A percentile compares a stretch with the other conserved stretches of the same genome.
Conservation (phyloP, 2,329 filamentous ascomycete genomes). For the Rhynchosporium agropyri region DNA sequence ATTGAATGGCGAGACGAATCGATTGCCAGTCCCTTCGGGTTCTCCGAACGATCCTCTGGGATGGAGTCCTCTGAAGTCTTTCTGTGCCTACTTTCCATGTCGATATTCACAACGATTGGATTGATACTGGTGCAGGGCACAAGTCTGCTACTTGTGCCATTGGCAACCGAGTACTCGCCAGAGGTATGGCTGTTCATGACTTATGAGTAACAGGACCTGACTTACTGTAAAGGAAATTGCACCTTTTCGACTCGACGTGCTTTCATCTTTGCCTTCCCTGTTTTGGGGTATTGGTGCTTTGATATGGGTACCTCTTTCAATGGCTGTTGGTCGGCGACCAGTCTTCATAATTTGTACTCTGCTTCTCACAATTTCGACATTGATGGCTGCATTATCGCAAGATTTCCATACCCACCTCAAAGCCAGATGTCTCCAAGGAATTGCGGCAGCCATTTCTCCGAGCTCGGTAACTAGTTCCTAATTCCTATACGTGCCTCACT, state of each 20-base stretch:
- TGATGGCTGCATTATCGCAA: constrained; percentile 38
- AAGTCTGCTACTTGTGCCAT: constrained; percentile 29
- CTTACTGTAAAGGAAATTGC: constrained; percentile 27
- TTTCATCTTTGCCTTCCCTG: constrained; percentile 41
- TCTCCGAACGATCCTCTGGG: constrained; percentile 41
- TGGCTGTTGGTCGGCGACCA: constrained; percentile 45
- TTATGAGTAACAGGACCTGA: background rate
- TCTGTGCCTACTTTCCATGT: constrained; percentile 29
- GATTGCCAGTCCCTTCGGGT: constrained; percentile 42
- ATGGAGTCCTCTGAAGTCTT: constrained; percentile 35
- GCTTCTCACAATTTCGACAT: constrained; percentile 38
- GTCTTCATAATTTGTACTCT: constrained; percentile 42
- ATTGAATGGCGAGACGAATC: constrained; percentile 40
- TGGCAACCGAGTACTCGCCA: constrained; percentile 32
- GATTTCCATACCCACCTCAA: constrained; percentile 40
- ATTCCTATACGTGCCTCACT: background rate
- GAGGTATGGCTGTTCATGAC: constrained; percentile 24
- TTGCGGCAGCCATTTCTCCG: constrained; percentile 42
- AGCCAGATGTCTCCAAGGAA: constrained; percentile 42
- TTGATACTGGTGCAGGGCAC: constrained; percentile 37
- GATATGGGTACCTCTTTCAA: constrained; percentile 45
- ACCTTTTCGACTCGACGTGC: constrained; percentile 38
- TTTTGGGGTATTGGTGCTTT: constrained; percentile 44
- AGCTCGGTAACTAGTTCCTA: constrained; percentile 37
- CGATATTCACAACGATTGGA: constrained; percentile 31